Evolutionary conservation across 2,329 filamentous ascomycete genomes (phyloP).

Genomic region (Aspergillus unguis): DNA sequence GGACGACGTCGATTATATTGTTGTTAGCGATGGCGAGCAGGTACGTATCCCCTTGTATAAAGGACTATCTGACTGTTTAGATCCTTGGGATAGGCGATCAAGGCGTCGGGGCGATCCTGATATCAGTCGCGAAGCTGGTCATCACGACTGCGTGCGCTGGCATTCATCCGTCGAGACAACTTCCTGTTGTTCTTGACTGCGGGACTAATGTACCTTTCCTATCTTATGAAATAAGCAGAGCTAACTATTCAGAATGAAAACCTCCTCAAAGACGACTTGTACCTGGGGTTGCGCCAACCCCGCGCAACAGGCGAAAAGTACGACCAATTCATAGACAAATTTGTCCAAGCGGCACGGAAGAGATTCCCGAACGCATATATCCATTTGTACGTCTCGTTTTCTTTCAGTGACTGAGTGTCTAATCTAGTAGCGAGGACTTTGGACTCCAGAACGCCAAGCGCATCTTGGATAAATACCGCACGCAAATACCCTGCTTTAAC

Average conservation of each 20-base stretch:
- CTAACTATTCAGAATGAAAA: conserved; percentile 56
- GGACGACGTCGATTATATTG: conserved; percentile 83
- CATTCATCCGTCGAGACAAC: conserved; percentile 71
- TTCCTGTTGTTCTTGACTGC: conserved; percentile 80
- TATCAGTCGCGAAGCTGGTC: conserved; percentile 77
- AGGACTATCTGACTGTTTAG: conserved; percentile 36
- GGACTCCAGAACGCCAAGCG: conserved; percentile 72
- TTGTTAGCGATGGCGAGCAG: conserved; percentile 69
- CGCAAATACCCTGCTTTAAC: conserved; percentile 78
- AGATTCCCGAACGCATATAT: conserved; percentile 77
- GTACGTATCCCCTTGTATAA: conserved; percentile 17
- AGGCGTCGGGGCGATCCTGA: conserved; percentile 78
- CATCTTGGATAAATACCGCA: conserved; percentile 71
- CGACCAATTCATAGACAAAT: conserved; percentile 71
- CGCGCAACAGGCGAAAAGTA: conserved; percentile 70
- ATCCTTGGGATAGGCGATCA: conserved; percentile 89
- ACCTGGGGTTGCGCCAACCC: conserved; percentile 68
- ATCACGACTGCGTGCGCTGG: conserved; percentile 84
- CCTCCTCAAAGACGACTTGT: conserved; percentile 71
- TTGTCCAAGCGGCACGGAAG: conserved; percentile 65
- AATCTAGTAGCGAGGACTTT: conserved; percentile 64
- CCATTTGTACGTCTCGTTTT: conserved; percentile 58
- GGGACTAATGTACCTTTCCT: conserved; percentile 63
- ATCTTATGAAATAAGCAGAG: no score
- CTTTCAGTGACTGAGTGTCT: background rate